These are phyloP conservation scores for Crepidotus variabilis DNA, from an alignment of 768 basidiomycete genomes.

Conservation along the genomic window DNA sequence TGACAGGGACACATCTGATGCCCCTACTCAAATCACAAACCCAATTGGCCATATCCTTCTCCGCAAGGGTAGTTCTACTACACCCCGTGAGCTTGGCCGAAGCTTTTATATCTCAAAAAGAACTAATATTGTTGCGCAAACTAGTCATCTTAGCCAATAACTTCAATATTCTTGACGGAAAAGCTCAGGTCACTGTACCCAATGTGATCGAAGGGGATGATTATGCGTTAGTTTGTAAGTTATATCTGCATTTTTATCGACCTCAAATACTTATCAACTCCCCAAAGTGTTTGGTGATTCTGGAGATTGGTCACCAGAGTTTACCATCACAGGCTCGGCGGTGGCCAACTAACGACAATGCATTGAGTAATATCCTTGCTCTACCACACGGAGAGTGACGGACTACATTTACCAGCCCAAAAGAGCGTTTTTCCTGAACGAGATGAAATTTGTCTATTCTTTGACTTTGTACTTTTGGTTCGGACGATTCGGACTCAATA, in stretches of 20 bases:
- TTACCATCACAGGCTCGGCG: constrained; percentile 1
- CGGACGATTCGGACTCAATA: too few species aligned
- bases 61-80: constrained; percentile 25
- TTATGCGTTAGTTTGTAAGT: constrained; percentile 2
- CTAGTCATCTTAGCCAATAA: constrained; percentile 1
- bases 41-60: constrained; percentile 33
- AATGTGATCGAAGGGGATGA: not conserved
- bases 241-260: not conserved
- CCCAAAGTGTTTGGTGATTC: constrained; percentile 29
- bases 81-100: constrained; percentile 14
- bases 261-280: not conserved
- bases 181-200: too few species aligned
- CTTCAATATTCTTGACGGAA: not conserved
- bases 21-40: constrained; percentile 44
- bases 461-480: too few species aligned
- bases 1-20: constrained; percentile 29
- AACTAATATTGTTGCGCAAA: not conserved
- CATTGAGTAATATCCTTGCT: too few species aligned
- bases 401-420: too few species aligned
- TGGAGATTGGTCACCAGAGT: constrained; percentile 18
- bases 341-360: not conserved
- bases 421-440: too few species aligned
- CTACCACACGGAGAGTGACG: too few species aligned
- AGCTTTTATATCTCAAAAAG: not conserved
- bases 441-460: too few species aligned